A percentile compares a stretch with the other conserved stretches of the same genome.
phyloP scores from a whole-genome alignment of 768 basidiomycete genomes.

The Auricularia auricula-judae region DNA sequence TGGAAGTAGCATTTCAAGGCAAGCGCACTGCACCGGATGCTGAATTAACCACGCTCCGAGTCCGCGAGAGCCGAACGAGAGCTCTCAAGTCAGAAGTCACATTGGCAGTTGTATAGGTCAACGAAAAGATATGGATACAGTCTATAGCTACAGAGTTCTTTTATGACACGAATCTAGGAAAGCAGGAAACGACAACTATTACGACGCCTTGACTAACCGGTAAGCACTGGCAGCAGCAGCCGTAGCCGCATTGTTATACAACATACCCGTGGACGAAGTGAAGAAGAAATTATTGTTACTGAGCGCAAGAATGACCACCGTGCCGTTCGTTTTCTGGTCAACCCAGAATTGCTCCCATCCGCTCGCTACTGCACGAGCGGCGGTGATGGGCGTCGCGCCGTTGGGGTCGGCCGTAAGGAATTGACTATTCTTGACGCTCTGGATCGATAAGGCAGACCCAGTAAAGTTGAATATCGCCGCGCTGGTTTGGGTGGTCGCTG shows the following conservation, averaged over 20 bases:
- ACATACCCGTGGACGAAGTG: not conserved
- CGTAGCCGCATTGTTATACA: not conserved
- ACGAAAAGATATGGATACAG: no score
- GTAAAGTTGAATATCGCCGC: conserved; percentile 19
- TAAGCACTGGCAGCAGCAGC: not conserved
- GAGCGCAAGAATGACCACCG: not conserved
- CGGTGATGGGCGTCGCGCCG: conserved; percentile 16
- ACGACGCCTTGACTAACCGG: not conserved
- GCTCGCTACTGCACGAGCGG: conserved; percentile 17
- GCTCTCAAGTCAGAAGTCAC: no score
- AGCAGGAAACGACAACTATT: not conserved
- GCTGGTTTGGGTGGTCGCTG: conserved; percentile 10
- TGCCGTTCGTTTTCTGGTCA: conserved; percentile 16
- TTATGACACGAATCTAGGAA: not conserved
- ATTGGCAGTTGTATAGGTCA: no score
- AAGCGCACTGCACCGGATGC: no score
- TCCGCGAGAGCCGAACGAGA: no score
- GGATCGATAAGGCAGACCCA: conserved; percentile 21
- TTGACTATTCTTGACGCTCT: conserved; percentile 14
- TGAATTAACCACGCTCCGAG: no score
- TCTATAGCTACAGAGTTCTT: no score
- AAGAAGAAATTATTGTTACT: not conserved
- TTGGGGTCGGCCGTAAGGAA: conserved; percentile 23
- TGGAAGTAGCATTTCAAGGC: not conserved
- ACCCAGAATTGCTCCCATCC: conserved; percentile 22